phyloP scores from a whole-genome alignment of 257 asterid genomes.

The Solanum okadae region DNA sequence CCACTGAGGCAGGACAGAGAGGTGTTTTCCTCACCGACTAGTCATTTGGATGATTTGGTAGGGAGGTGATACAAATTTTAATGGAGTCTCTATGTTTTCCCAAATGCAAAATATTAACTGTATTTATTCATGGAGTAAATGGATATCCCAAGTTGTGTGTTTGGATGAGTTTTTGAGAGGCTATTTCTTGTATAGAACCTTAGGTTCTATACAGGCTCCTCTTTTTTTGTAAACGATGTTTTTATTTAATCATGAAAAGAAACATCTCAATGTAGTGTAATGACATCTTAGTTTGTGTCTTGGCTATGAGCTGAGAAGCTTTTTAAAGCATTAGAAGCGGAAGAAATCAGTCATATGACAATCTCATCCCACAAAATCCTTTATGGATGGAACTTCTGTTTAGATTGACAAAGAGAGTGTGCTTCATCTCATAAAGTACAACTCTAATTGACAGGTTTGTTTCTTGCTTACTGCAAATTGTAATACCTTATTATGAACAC shows the following conservation, averaged over 20 bases:
- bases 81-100: not conserved
- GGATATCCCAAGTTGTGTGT: not conserved
- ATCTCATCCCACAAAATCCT: not conserved
- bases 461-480: not conserved
- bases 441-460: not conserved
- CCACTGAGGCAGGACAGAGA: not conserved
- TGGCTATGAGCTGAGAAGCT: not conserved
- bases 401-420: not conserved
- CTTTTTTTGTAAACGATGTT: not conserved
- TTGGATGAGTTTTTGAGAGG: not conserved
- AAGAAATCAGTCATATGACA: not conserved
- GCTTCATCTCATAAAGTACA: not conserved
- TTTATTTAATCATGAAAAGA: not conserved
- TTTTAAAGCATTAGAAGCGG: not conserved
- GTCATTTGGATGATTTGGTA: not conserved
- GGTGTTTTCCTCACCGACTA: not conserved
- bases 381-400: not conserved
- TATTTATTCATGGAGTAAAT: not conserved
- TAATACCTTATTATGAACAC: not conserved
- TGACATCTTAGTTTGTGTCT: not conserved
- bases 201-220: not conserved
- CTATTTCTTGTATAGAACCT: not conserved
- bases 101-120: not conserved
- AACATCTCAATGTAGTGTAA: not conserved
- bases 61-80: not conserved